phyloP scores from a whole-genome alignment of 176 grass and related monocot genomes.

The Phyllostachys edulis region DNA sequence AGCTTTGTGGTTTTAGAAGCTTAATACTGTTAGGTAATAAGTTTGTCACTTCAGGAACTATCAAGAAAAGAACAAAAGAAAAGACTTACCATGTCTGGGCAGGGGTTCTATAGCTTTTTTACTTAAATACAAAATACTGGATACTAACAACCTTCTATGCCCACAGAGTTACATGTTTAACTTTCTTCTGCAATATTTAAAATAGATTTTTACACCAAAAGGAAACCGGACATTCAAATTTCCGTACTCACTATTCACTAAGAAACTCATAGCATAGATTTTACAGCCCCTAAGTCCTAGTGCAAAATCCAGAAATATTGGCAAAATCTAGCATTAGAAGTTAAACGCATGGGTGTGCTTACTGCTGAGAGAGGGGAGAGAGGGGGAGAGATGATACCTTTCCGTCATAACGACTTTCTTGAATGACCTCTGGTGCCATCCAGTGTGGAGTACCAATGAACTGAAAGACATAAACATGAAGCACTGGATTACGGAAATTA shows the following conservation, averaged over 20 bases:
- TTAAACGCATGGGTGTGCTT: neutral
- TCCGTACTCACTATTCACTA: neutral
- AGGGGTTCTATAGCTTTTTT: neutral
- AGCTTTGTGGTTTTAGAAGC: neutral
- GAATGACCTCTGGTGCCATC: slow-evolving; percentile 99
- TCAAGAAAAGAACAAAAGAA: slow-evolving; percentile 9
- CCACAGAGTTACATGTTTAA: neutral
- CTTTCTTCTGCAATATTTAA: slow-evolving; percentile 5
- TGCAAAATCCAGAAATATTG: slow-evolving; percentile 18
- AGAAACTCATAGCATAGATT: slow-evolving; percentile 7
- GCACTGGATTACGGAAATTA: slow-evolving; percentile 22
- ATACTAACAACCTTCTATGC: slow-evolving; percentile 19
- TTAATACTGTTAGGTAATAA: slow-evolving; percentile 12
- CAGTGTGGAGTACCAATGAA: slow-evolving; percentile 99
- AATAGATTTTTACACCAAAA: slow-evolving; percentile 7
- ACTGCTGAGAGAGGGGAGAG: neutral
- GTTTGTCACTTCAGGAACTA: slow-evolving; percentile 14
- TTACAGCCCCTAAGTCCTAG: neutral
- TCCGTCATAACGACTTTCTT: slow-evolving; percentile 99
- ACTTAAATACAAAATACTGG: slow-evolving; percentile 13
- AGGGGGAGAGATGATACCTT: slow-evolving; percentile 52
- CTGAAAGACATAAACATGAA: slow-evolving; percentile 61
- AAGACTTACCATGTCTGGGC: slow-evolving; percentile 9
- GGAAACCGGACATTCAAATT: neutral
- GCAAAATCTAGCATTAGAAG: slow-evolving; percentile 15